Percentiles rank a stretch among this genome's conserved stretches.
phyloP scores from a whole-genome alignment of 352 stramenopile genomes.

The Phytophthora niederhauseri region DNA sequence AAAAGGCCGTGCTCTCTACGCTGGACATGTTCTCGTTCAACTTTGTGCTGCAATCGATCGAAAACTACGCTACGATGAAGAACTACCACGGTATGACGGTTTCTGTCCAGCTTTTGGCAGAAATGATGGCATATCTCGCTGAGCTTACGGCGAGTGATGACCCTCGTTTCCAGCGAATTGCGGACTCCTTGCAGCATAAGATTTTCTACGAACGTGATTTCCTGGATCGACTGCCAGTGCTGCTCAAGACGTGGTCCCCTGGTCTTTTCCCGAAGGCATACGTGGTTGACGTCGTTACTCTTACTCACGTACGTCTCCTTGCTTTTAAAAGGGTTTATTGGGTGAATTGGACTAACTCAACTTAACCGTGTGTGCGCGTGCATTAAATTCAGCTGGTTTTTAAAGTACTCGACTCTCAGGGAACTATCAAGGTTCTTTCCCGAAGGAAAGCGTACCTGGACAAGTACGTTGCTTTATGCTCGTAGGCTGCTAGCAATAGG shows the following conservation, averaged over 20 bases:
- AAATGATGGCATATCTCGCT: constrained; percentile 89
- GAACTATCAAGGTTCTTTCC: constrained; percentile 86
- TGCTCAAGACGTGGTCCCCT: constrained; percentile 82
- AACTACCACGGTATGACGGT: constrained; percentile 87
- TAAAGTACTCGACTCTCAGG: constrained; percentile 85
- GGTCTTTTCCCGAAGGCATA: constrained; percentile 70
- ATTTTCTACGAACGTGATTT: constrained; percentile 91
- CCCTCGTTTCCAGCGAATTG: constrained; percentile 78
- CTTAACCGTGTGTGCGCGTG: neutral
- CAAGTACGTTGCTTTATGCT: constrained; percentile 34
- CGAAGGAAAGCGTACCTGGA: constrained; percentile 68
- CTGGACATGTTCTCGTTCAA: constrained; percentile 94
- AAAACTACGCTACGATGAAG: constrained; percentile 82
- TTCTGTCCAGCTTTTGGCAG: constrained; percentile 73
- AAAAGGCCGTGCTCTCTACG: constrained; percentile 84
- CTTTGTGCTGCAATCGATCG: constrained; percentile 89
- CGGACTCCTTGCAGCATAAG: constrained; percentile 88
- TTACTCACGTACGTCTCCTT: constrained; percentile 72
- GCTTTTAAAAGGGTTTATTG: neutral
- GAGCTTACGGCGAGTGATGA: constrained; percentile 78
- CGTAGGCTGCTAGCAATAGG: neutral
- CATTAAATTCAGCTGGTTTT: constrained; percentile 67
- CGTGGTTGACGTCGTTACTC: constrained; percentile 80
- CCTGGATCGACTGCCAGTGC: constrained; percentile 77
- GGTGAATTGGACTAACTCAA: constrained; percentile 6